Percentiles rank a stretch among this genome's conserved stretches.
phyloP scores from a whole-genome alignment of 495 filamentous ascomycete genomes.

The Aspergillus hancockii region DNA sequence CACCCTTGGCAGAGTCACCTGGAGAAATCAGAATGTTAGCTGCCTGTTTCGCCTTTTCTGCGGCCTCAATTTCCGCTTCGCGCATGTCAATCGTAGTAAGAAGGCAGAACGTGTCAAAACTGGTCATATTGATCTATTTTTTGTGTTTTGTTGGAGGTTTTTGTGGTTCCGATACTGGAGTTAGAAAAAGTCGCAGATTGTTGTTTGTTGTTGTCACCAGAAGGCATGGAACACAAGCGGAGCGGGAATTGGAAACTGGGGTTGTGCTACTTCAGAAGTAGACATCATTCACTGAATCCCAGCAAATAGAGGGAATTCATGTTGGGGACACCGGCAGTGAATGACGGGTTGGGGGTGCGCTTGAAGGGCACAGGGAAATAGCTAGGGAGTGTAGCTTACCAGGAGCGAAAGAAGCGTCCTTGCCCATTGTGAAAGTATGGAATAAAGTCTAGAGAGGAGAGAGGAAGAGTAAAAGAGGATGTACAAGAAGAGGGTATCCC shows the following conservation, averaged over 20 bases:
- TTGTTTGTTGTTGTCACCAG: background rate
- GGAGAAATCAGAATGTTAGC: constrained; percentile 33
- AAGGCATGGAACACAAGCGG: background rate
- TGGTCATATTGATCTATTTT: constrained; percentile 28
- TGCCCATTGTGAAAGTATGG: constrained; percentile 45
- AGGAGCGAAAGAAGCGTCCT: constrained; percentile 44
- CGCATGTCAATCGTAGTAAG: constrained; percentile 27
- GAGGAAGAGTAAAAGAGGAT: constrained; percentile 33
- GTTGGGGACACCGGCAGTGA: constrained; percentile 1
- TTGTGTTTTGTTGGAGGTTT: background rate
- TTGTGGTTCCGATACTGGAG: no score
- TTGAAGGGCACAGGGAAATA: constrained; percentile 11
- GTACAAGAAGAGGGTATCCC: constrained; percentile 30
- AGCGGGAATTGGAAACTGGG: background rate
- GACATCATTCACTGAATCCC: constrained; percentile 9
- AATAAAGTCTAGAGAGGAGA: constrained; percentile 26
- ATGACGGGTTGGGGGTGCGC: background rate
- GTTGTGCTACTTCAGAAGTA: background rate
- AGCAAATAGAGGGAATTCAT: constrained; percentile 3
- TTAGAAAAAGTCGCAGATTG: background rate
- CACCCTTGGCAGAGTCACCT: constrained; percentile 97
- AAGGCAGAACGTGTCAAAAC: constrained; percentile 31
- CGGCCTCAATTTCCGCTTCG: constrained; percentile 30
- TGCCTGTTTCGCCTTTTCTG: constrained; percentile 17
- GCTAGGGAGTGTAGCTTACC: constrained; percentile 36